A percentile compares a stretch with the other conserved stretches of the same genome.
phyloP scores from a whole-genome alignment of 768 basidiomycete species.

The Infundibulicybe gibba region DNA sequence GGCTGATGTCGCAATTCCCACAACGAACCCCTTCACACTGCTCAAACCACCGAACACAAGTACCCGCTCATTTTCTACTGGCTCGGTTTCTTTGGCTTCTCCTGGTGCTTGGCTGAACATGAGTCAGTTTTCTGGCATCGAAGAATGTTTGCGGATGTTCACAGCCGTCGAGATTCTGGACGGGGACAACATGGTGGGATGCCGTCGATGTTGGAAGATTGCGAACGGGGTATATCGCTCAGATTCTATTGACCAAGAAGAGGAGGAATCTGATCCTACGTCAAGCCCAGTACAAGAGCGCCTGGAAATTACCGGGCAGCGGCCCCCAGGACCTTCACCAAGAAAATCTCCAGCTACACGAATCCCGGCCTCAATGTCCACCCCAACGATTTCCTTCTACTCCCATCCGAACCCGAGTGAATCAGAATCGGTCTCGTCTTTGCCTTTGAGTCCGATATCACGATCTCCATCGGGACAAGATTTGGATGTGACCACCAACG shows the following conservation, averaged over 20 bases:
- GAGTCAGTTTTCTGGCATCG: conserved; percentile 54
- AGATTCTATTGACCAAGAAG: conserved; percentile 27
- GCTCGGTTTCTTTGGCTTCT: conserved; percentile 5
- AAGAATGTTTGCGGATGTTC: conserved; percentile 84
- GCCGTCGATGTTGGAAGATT: conserved; percentile 92
- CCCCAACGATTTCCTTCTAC: conserved; percentile 32
- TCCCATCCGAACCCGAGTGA: conserved; percentile 20
- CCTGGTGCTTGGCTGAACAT: conserved; percentile 42
- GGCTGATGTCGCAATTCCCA: conserved; percentile 52
- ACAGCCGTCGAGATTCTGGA: conserved; percentile 92
- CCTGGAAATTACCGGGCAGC: background rate
- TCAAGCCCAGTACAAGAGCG: background rate
- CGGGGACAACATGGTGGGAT: conserved; percentile 93
- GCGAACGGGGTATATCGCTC: conserved; percentile 57
- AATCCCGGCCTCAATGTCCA: conserved; percentile 36
- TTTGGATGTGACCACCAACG: background rate
- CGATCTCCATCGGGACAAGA: conserved; percentile 22
- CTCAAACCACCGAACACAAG: conserved; percentile 32
- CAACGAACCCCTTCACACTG: conserved; percentile 44
- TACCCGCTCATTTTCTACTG: conserved; percentile 5
- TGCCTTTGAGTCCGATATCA: conserved; percentile 26
- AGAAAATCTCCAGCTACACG: conserved; percentile 15
- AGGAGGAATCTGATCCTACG: conserved; percentile 18
- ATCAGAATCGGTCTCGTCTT: conserved; percentile 34
- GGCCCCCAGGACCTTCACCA: conserved; percentile 5